A percentile compares a stretch with the other conserved stretches of the same genome.
Evolutionary conservation across 208 protist species (phyloP).

Genomic region (Leishmania amazonensis): DNA sequence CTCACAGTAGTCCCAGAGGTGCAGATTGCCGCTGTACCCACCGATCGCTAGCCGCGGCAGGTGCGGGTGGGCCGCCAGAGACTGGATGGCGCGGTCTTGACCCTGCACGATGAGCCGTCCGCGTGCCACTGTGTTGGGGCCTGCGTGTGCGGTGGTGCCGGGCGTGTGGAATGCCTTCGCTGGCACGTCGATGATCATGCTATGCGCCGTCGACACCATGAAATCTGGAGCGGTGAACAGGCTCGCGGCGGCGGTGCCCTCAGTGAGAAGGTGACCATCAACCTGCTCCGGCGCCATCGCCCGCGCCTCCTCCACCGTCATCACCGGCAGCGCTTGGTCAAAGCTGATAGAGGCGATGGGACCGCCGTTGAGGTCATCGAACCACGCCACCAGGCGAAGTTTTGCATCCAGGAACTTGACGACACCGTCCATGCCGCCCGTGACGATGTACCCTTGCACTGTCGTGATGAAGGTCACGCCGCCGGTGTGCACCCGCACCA

Average conservation of each 20-base stretch:
- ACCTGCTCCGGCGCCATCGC: slow-evolving; percentile 32
- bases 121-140: slow-evolving; percentile 44
- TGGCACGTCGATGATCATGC: slow-evolving; percentile 91
- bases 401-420: slow-evolving; percentile 95
- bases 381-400: slow-evolving; percentile 95
- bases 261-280: slow-evolving; percentile 41
- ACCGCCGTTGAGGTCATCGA: slow-evolving; percentile 94
- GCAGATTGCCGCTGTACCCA: slow-evolving; percentile 84
- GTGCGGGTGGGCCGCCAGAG: slow-evolving; percentile 83
- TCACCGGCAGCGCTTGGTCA: slow-evolving; percentile 39
- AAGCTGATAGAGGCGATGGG: slow-evolving; percentile 94
- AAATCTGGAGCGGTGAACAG: slow-evolving; percentile 88
- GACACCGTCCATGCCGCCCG: slow-evolving; percentile 93
- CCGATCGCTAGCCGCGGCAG: slow-evolving; percentile 85
- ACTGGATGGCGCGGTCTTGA: slow-evolving; percentile 85
- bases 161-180: slow-evolving; percentile 77
- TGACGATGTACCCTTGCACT: slow-evolving; percentile 89
- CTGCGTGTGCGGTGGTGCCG: slow-evolving; percentile 11
- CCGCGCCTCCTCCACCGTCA: slow-evolving; percentile 34
- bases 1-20: slow-evolving; percentile 92
- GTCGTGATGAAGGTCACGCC: slow-evolving; percentile 84
- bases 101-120: slow-evolving; percentile 90
- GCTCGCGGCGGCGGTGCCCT: slow-evolving; percentile 51
- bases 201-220: slow-evolving; percentile 90
- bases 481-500: slow-evolving; percentile 87